Evolutionary conservation across 495 filamentous ascomycete genomes (phyloP), one percentile per base, ranked within the genome.

Genomic region (Immersiella caudata): DNA sequence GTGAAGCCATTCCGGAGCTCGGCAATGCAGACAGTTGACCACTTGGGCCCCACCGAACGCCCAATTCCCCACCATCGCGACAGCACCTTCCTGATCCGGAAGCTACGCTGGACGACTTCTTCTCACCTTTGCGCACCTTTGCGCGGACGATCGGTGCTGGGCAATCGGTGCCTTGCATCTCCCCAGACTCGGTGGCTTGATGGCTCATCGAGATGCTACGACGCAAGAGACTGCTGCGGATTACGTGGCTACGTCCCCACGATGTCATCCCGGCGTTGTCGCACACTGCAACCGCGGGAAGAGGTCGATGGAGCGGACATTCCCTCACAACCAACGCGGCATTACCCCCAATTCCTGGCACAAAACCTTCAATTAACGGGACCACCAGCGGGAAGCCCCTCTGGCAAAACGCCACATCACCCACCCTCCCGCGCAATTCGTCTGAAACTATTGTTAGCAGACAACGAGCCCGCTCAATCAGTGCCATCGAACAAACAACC

Each of bases 1-100:
- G 20, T 52, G 65, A 67, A 67, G 65, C 65, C 56, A 67, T 67
- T 67, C 64, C 65, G 65, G 65, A 61, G 46, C 49, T 67, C 65
- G 65, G 65, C 65, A 67, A 67, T 64, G 62, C 52, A 65, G 16
- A 33, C 24, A 25, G 63, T 22, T 35, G 25, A 60, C 64, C 21
- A 52, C 57, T 51, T 24, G 55, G 21, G 29, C 26, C 56, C 64
- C 36, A 22, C 50, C 59, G 21, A 29, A 33, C 29, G 29, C 29
- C 29, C 29, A 33, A 33, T 4, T 4, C 29, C 29, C 29, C 59
- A 22, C 59, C 59, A 40, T 24, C 29, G 18, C 59, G 24, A 24
- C 33, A 62, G 59, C 59, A 62, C 59, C 59, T 62, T 40, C 59
- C 59, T 26, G 22, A 46, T 62, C 16, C 36, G 36, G 59, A 35